Evolutionary conservation across 2,329 filamentous ascomycete species (phyloP), one percentile per base, ranked within the genome.

Genomic region (Aspergillus calidoustus): DNA sequence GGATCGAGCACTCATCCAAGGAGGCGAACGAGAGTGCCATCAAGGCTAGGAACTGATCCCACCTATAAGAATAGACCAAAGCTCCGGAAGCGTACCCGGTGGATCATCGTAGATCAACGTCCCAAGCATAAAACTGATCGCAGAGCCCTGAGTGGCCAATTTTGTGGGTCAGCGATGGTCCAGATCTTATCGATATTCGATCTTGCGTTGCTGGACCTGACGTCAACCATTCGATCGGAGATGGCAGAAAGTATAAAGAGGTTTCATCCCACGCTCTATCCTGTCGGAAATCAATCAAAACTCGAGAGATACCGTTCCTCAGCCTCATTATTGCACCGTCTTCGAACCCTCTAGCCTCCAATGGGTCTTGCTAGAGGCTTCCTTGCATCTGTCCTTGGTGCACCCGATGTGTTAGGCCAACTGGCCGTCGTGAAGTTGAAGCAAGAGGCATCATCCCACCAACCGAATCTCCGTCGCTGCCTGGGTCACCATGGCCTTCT

Each of bases 381-480:
- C 50, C 28, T 64, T 23, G 44, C 49, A 31, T 57, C 55, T 17
- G 47, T 54, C 28, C 52, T 60, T n/a, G 48, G 51, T 3, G 7
- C 41, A 47, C 47, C 61, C 7, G 48, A 57, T 11, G 38, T 60
- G 7, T 46, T 63, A 8, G 56, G 61, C 3, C 54, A 61, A 23
- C 38, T 66, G 30, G 65, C 61, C n/a, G 54, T 51, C 15, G 56
- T 67, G n/a, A 68, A 67, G 43, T 52, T 68, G 4, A 59, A 60
- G 38, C 57, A 56, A 47, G 66, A 67, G 44, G 17, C 43, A 4
- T 54, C 13, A 34, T 30, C 28, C 22, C 52, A 22, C 48, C 61
- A 25, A 41, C 54, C 19, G 50, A 56, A n/a, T n/a, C 44, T 8
- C 15, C 43, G 15, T 7, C 22, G 5, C 44, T 47, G 22, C 19